phyloP scores from a whole-genome alignment of 1,284 basidiomycete species.

The Taiwanofungus camphoratus region DNA sequence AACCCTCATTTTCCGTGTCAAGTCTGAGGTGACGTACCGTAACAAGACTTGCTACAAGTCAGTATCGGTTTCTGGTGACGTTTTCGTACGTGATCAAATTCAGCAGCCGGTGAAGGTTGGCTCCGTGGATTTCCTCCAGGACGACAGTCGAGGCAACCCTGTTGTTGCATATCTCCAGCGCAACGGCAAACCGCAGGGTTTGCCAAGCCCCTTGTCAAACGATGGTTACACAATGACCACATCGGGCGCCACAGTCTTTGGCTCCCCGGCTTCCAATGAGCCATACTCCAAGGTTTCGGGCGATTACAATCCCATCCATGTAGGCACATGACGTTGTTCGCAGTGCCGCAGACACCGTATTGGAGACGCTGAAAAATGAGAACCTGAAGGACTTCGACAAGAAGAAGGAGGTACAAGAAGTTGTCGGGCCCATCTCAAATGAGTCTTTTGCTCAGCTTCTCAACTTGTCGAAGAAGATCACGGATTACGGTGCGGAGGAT shows the following conservation, averaged over 20 bases:
- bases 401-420: conserved; percentile 89
- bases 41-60: conserved; percentile 84
- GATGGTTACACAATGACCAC: conserved; percentile 79
- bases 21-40: conserved; percentile 85
- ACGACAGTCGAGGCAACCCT: conserved; percentile 89
- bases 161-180: conserved; percentile 92
- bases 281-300: conserved; percentile 95
- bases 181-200: conserved; percentile 76
- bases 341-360: conserved; percentile 86
- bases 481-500: conserved; percentile 90
- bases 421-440: conserved; percentile 65
- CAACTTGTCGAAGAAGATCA: conserved; percentile 91
- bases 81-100: conserved; percentile 82
- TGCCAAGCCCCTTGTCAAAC: conserved; percentile 73
- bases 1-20: conserved; percentile 84
- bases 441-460: conserved; percentile 87
- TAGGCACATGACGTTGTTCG: conserved; percentile 95
- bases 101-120: conserved; percentile 87
- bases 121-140: conserved; percentile 81
- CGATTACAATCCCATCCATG: conserved; percentile 97
- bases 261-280: conserved; percentile 84
- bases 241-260: conserved; percentile 57
- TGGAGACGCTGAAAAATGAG: conserved; percentile 91
- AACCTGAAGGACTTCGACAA: conserved; percentile 95
- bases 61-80: conserved; percentile 79